Percentiles rank a stretch among this genome's conserved stretches.
These are phyloP conservation scores for Rutstroemia sp. DNA, from an alignment of 2,329 filamentous ascomycete species.

Conservation along the genomic window DNA sequence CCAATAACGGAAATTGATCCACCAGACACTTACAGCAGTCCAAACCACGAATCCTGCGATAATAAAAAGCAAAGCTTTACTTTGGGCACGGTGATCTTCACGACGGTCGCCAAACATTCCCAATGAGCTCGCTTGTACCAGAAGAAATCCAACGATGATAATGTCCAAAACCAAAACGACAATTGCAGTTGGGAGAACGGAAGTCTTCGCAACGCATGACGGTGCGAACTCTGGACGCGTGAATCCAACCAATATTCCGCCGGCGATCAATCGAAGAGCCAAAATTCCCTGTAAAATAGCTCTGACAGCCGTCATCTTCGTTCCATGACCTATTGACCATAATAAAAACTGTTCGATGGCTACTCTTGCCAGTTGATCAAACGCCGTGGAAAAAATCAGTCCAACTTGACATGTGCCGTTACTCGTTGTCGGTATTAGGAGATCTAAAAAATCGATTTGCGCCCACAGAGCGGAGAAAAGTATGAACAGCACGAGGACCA, in stretches of 20 bases:
- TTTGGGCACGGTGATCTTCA: slow-evolving; percentile 18
- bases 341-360: slow-evolving; percentile 29
- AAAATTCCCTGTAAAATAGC: slow-evolving; percentile 26
- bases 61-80: slow-evolving; percentile 21
- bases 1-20: background rate
- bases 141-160: slow-evolving; percentile 24
- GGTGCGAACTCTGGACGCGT: slow-evolving; percentile 28
- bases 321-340: slow-evolving; percentile 27
- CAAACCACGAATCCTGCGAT: slow-evolving; percentile 26
- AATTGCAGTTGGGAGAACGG: slow-evolving; percentile 25
- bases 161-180: slow-evolving; percentile 26
- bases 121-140: slow-evolving; percentile 20
- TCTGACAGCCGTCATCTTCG: slow-evolving; percentile 21
- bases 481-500: slow-evolving; percentile 32
- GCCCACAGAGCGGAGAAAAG: slow-evolving; percentile 29
- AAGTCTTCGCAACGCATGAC: slow-evolving; percentile 26
- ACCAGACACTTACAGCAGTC: slow-evolving; percentile 22
- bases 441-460: slow-evolving; percentile 27
- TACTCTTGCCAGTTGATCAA: slow-evolving; percentile 29
- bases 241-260: slow-evolving; percentile 26
- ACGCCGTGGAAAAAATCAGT: slow-evolving; percentile 25
- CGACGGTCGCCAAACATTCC: slow-evolving; percentile 18
- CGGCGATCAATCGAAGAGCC: slow-evolving; percentile 23
- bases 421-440: slow-evolving; percentile 20
- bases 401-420: slow-evolving; percentile 22